Evolutionary conservation across 495 filamentous ascomycete species (phyloP).

Genomic region (Penicillium maclennaniae): DNA sequence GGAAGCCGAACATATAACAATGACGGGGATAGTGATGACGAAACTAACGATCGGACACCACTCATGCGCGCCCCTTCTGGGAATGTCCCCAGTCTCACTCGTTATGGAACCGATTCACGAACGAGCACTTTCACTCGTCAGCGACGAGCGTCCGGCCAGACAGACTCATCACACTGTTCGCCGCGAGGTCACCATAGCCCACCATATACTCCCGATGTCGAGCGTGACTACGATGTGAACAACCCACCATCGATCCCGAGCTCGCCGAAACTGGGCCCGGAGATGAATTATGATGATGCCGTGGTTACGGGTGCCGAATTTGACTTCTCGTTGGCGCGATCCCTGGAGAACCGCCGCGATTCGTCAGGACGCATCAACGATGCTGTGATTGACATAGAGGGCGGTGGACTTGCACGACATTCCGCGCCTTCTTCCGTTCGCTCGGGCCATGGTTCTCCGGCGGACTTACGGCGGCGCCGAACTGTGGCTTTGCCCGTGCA

Average conservation of each 20-base stretch:
- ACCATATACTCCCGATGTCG: slow-evolving; percentile 24
- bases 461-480: slow-evolving; percentile 44
- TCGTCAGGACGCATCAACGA: slow-evolving; percentile 40
- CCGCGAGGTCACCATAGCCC: slow-evolving; percentile 28
- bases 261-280: slow-evolving; percentile 57
- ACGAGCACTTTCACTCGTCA: slow-evolving; percentile 26
- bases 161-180: slow-evolving; percentile 33
- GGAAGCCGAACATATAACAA: slow-evolving; percentile 22
- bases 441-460: slow-evolving; percentile 32
- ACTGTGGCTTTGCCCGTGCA: slow-evolving; percentile 58
- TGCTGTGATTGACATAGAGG: slow-evolving; percentile 57
- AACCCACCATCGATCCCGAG: slow-evolving; percentile 93
- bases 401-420: slow-evolving; percentile 18
- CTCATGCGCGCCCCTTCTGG: slow-evolving; percentile 32
- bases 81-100: slow-evolving; percentile 19
- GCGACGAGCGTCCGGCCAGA: slow-evolving; percentile 29
- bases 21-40: slow-evolving; percentile 47
- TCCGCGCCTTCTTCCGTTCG: slow-evolving; percentile 29
- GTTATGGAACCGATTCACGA: slow-evolving; percentile 41
- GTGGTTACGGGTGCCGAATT: slow-evolving; percentile 58
- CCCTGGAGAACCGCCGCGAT: slow-evolving; percentile 33
- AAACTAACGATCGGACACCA: slow-evolving; percentile 40
- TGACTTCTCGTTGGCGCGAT: slow-evolving; percentile 32
- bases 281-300: slow-evolving; percentile 74
- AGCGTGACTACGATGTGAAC: slow-evolving; percentile 75